A percentile compares a stretch with the other conserved stretches of the same genome.
phyloP scores from a whole-genome alignment of 2,329 filamentous ascomycete genomes.

The Pseudocercospora musae region DNA sequence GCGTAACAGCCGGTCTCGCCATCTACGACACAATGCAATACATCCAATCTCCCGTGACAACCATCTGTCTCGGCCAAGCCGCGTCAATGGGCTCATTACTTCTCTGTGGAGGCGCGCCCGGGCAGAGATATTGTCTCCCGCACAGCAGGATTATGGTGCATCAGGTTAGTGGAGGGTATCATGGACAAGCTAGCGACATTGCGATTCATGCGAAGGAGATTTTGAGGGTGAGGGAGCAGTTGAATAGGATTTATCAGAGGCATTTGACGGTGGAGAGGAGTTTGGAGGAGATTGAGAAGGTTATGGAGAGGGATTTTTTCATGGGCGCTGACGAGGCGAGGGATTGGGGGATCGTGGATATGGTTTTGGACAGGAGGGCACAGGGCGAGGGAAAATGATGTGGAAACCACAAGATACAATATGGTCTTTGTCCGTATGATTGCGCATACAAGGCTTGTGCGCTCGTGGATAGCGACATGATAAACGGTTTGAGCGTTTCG shows the following conservation, averaged over 20 bases:
- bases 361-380: conserved; percentile 69
- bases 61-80: conserved; percentile 90
- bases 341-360: conserved; percentile 87
- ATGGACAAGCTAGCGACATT: conserved; percentile 72
- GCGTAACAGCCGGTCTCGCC: conserved; percentile 76
- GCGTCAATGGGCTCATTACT: conserved; percentile 92
- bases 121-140: conserved; percentile 84
- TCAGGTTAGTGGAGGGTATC: conserved; percentile 78
- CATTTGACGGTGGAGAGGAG: conserved; percentile 81
- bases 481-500: too few species aligned
- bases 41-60: conserved; percentile 87
- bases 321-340: conserved; percentile 84
- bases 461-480: too few species aligned
- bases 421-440: too few species aligned
- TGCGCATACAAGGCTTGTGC: too few species aligned
- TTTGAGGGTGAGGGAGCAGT: conserved; percentile 73
- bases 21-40: conserved; percentile 99
- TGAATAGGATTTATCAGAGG: conserved; percentile 84
- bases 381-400: conserved; percentile 30
- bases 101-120: conserved; percentile 78
- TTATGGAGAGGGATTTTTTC: conserved; percentile 98
- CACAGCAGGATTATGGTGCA: conserved; percentile 97
- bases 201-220: conserved; percentile 98
- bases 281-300: conserved; percentile 79
- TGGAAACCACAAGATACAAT: too few species aligned